These are phyloP conservation scores for Asterella californica DNA, from an alignment of 225 moss, liverwort and hornwort genomes.

Conservation along the genomic window DNA sequence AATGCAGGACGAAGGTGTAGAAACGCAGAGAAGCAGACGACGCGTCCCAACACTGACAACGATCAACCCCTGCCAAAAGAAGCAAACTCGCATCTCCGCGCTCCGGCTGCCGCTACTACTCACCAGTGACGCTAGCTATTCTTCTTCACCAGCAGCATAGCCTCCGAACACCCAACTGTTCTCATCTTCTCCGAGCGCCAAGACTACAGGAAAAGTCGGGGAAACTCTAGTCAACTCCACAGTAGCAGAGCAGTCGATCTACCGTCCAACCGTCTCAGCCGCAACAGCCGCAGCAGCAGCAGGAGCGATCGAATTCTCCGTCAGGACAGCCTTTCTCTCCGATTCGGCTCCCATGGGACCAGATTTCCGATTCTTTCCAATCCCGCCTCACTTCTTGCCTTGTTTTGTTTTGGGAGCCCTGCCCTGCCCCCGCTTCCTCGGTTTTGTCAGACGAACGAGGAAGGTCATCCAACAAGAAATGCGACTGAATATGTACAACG, in stretches of 20 bases:
- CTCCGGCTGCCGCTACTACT: neutral
- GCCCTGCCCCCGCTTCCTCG: neutral
- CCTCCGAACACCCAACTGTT: neutral
- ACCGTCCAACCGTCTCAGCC: neutral
- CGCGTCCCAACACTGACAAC: neutral
- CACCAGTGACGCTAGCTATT: neutral
- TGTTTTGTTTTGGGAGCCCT: neutral
- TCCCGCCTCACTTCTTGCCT: neutral
- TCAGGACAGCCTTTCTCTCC: neutral
- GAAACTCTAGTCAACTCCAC: neutral
- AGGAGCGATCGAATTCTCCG: neutral
- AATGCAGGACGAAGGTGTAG: neutral
- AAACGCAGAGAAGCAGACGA: neutral
- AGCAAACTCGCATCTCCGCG: neutral
- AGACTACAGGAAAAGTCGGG: neutral
- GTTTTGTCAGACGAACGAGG: neutral
- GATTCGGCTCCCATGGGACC: neutral
- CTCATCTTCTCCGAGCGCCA: conserved; percentile 3
- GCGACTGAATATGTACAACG: neutral
- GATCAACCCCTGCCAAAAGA: neutral
- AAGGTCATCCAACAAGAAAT: neutral
- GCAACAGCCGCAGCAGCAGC: neutral
- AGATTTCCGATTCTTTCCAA: neutral
- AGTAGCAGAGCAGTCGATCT: neutral
- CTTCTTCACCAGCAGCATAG: neutral